Percentiles rank a stretch among this genome's conserved stretches.
Evolutionary conservation across 2,329 filamentous ascomycete genomes (phyloP).

Genomic region (Nemania diffusa): DNA sequence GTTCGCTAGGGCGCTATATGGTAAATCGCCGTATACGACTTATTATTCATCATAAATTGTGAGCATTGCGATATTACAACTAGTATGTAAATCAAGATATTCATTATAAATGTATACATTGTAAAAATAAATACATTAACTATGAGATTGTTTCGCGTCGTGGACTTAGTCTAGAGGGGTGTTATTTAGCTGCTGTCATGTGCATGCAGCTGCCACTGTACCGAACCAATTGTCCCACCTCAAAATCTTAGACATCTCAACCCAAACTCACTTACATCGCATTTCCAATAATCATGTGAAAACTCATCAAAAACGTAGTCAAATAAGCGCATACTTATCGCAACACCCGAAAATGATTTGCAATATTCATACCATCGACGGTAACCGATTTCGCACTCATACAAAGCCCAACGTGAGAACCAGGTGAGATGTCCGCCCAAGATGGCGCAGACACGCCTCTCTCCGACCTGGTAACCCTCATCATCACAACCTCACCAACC

Average conservation of each 20-base stretch:
- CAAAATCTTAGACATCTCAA: background rate
- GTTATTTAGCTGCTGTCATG: conserved; percentile 11
- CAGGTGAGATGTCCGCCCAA: conserved; percentile 30
- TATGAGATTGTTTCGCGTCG: background rate
- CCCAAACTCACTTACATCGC: background rate
- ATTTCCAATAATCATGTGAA: background rate
- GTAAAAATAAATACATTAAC: background rate
- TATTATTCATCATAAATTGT: conserved; percentile 19
- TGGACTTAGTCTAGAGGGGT: no score
- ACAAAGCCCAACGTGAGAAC: background rate
- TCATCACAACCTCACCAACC: conserved; percentile 66
- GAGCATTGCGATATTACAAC: background rate
- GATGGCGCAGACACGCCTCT: conserved; percentile 11
- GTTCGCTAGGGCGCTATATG: conserved; percentile 51
- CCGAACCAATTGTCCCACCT: background rate
- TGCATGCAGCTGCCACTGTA: conserved; percentile 22
- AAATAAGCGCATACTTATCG: background rate
- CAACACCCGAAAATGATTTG: conserved; percentile 21
- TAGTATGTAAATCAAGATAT: background rate
- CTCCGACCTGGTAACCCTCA: conserved; percentile 52
- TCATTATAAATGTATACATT: background rate
- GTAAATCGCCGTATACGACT: conserved; percentile 34
- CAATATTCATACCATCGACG: background rate
- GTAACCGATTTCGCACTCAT: background rate
- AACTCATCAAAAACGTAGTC: background rate